phyloP scores from a whole-genome alignment of 1,284 basidiomycete genomes.

The Naganishia liquefaciens region DNA sequence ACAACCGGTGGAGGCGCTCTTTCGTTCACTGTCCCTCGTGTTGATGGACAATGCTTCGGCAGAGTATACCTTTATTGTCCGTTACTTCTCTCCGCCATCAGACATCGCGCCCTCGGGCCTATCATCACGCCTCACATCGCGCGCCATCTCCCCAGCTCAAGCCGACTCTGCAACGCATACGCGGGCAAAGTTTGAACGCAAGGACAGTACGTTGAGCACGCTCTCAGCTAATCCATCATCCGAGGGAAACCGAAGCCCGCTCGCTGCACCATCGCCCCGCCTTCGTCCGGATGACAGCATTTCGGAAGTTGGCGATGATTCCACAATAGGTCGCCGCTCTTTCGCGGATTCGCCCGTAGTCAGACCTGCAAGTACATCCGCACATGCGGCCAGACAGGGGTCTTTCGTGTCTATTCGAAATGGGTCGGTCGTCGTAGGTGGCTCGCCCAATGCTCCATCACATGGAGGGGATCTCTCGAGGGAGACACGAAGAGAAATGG shows the following conservation, averaged over 20 bases:
- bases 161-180: background rate
- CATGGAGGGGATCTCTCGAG: background rate
- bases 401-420: background rate
- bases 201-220: constrained; percentile 17
- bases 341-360: background rate
- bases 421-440: constrained; percentile 9
- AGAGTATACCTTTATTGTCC: constrained; percentile 81
- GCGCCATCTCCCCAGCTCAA: background rate
- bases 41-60: constrained; percentile 89
- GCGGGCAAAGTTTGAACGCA: constrained; percentile 6
- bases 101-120: background rate
- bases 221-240: background rate
- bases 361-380: constrained; percentile 1
- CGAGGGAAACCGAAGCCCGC: constrained; percentile 4
- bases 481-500: constrained; percentile 34
- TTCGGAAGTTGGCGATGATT: constrained; percentile 10
- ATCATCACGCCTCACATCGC: background rate
- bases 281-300: constrained; percentile 16
- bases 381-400: background rate
- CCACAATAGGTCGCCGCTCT: background rate
- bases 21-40: constrained; percentile 80
- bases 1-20: constrained; percentile 75
- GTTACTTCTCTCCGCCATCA: constrained; percentile 65
- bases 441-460: background rate
- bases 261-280: background rate